Evolutionary conservation across 768 basidiomycete genomes (phyloP), one percentile per base, ranked within the genome.

Genomic region (Phlegmacium glaucopus): DNA sequence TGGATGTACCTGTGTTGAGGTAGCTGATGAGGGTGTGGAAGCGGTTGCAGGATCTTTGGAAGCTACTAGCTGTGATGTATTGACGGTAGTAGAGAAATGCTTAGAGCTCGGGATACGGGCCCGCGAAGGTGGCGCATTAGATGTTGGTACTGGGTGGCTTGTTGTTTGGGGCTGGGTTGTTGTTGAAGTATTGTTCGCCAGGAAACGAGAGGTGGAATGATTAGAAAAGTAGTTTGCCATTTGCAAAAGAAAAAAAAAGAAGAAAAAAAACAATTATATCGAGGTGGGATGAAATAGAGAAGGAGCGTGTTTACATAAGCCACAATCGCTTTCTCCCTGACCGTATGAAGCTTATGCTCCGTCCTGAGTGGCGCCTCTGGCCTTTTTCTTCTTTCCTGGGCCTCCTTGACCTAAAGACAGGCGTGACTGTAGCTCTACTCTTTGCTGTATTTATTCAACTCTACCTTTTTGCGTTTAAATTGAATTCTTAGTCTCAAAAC

Each of bases 391-490:
- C 90, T 2, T 94, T 94, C 67, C 72, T 92, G 39, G 90, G 90
- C 44, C 63, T 92, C 41, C 77, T 95, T 53, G 94, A 98, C 72
- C 79, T 98, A 66, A 98, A 97, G 72, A 90, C 90, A 1, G 95
- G 93, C 41, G 93, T 91, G 49, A 87, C 80, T 39, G 77, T 98
- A 47, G 85, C 88, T 49, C 75, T 96, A 17, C 78, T 95, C 40
- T 97, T 99, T 58, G 90, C 89, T 10, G 90, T 96, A 54, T 53
- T 89, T 76, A 25, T 29, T 36, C 25, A 13, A 28, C 8, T 29
- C 30, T 25, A 17, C 5, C 32, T 17, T 39, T 37, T 29, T 13
- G 15, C 27, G 51, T 44, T 36, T 25, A 12, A 15, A 30, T 28
- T 36, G 50, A 17, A 22, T 22, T 5, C 22, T 22, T 26, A 49